phyloP scores from a whole-genome alignment of 345 rosid species.

The Aquilaria sinensis region DNA sequence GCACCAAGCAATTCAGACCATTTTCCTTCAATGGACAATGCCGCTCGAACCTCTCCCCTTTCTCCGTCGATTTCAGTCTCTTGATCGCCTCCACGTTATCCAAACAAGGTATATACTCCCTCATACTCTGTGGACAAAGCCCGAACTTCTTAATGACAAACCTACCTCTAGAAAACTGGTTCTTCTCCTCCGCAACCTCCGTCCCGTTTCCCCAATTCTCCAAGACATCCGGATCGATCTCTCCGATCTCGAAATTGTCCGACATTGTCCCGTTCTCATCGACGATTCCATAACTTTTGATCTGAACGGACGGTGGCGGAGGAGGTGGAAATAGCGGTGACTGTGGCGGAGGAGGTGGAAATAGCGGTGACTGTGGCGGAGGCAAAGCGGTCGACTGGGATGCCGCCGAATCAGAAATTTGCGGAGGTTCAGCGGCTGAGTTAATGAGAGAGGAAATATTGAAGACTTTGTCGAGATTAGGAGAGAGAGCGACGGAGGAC shows the following conservation, averaged over 20 bases:
- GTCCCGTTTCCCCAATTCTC: slow-evolving; percentile 45
- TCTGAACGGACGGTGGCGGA: slow-evolving; percentile 32
- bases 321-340: slow-evolving; percentile 21
- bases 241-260: slow-evolving; percentile 73
- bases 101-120: slow-evolving; percentile 84
- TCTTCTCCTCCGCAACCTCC: slow-evolving; percentile 21
- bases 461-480: slow-evolving; percentile 40
- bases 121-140: slow-evolving; percentile 55
- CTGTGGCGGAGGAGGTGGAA: slow-evolving; percentile 17
- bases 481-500: slow-evolving; percentile 45
- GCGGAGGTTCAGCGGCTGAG: slow-evolving; percentile 10
- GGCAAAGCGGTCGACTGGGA: slow-evolving; percentile 1
- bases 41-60: slow-evolving; percentile 77
- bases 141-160: slow-evolving; percentile 30
- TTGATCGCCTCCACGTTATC: slow-evolving; percentile 69
- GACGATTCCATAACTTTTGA: slow-evolving; percentile 60
- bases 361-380: slow-evolving; percentile 10
- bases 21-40: slow-evolving; percentile 66
- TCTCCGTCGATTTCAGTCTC: slow-evolving; percentile 63
- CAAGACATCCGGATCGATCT: slow-evolving; percentile 56
- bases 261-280: slow-evolving; percentile 82
- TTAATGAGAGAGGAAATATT: slow-evolving; percentile 45
- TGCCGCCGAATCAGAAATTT: background rate
- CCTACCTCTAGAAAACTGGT: slow-evolving; percentile 14
- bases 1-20: slow-evolving; percentile 74